Conservation (phyloP, 805 yeast genomes). For the Saturnispora zaruensis region DNA sequence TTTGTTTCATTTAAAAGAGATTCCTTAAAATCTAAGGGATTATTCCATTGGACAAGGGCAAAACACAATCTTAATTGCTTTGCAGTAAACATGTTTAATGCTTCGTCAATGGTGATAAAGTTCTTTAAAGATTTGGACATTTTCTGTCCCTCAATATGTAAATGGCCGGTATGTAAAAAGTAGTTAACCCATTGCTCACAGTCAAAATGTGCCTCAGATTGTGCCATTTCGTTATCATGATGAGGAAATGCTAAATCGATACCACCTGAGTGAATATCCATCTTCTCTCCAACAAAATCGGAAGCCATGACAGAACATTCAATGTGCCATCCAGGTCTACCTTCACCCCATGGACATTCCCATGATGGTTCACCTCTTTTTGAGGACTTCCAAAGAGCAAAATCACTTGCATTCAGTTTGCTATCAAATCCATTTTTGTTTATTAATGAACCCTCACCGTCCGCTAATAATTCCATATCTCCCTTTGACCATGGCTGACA, state of each 20-base stretch:
- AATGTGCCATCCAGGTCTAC: constrained; percentile 99
- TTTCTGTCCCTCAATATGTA: constrained; percentile 97
- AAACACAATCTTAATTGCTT: constrained; percentile 88
- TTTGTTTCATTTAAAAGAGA: constrained; percentile 67
- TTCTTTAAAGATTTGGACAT: constrained; percentile 95
- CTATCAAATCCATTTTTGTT: constrained; percentile 32
- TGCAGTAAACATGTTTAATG: constrained; percentile 57
- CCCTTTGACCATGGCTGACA: constrained; percentile 98
- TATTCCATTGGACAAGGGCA: constrained; percentile 88
- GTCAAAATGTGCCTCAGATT: constrained; percentile 86
- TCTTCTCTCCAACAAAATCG: constrained; percentile 68
- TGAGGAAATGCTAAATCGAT: constrained; percentile 97
- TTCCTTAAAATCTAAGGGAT: constrained; percentile 86
- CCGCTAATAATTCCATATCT: constrained; percentile 72
- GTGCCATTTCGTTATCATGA: constrained; percentile 97
- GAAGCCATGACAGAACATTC: constrained; percentile 99
- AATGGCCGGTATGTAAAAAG: constrained; percentile 93
- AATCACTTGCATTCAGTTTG: constrained; percentile 73
- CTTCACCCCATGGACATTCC: constrained; percentile 94
- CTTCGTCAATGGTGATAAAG: constrained; percentile 90
- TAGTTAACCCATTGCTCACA: constrained; percentile 95
- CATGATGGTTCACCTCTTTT: constrained; percentile 97
- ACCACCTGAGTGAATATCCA: constrained; percentile 97
- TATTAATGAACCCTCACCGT: constrained; percentile 84
- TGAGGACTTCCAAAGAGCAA: constrained; percentile 94